A percentile compares a stretch with the other conserved stretches of the same genome.
phyloP scores from a whole-genome alignment of 2,329 filamentous ascomycete species.

The Pseudogymnoascus sp. region DNA sequence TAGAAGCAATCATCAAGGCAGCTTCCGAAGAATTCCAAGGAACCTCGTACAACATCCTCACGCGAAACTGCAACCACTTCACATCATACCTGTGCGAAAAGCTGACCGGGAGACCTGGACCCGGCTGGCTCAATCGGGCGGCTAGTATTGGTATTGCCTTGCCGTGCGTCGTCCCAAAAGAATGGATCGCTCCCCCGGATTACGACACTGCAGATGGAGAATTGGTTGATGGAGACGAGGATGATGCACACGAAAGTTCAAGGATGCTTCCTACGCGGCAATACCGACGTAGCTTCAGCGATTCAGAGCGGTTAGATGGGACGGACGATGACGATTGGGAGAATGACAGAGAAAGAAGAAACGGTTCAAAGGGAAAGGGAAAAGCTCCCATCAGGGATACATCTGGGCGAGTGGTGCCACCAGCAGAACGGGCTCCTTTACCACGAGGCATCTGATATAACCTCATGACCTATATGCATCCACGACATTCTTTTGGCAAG shows the following conservation, averaged over 20 bases:
- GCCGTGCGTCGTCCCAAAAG: conserved; percentile 73
- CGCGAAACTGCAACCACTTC: conserved; percentile 85
- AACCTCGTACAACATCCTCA: conserved; percentile 72
- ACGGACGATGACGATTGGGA: conserved; percentile 34
- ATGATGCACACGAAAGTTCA: conserved; percentile 45
- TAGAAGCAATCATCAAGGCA: conserved; percentile 60
- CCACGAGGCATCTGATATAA: conserved; percentile 14
- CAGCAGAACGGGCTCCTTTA: conserved; percentile 45
- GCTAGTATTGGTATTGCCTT: conserved; percentile 76
- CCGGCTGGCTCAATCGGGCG: conserved; percentile 73
- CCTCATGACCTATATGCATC: not conserved
- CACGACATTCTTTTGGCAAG: not conserved
- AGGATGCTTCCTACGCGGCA: conserved; percentile 43
- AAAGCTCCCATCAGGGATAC: conserved; percentile 40
- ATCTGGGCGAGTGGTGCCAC: conserved; percentile 44
- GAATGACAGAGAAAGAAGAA: conserved; percentile 39
- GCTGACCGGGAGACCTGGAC: conserved; percentile 63
- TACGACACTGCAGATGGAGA: conserved; percentile 66
- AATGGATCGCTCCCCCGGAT: conserved; percentile 76
- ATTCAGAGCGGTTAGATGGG: conserved; percentile 12
- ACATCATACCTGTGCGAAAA: conserved; percentile 68
- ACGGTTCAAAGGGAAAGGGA: conserved; percentile 26
- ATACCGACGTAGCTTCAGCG: conserved; percentile 23
- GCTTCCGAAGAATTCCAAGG: conserved; percentile 69
- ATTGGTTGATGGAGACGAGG: conserved; percentile 46